phyloP scores from a whole-genome alignment of 2,329 filamentous ascomycete species.

The Penicillium freii region DNA sequence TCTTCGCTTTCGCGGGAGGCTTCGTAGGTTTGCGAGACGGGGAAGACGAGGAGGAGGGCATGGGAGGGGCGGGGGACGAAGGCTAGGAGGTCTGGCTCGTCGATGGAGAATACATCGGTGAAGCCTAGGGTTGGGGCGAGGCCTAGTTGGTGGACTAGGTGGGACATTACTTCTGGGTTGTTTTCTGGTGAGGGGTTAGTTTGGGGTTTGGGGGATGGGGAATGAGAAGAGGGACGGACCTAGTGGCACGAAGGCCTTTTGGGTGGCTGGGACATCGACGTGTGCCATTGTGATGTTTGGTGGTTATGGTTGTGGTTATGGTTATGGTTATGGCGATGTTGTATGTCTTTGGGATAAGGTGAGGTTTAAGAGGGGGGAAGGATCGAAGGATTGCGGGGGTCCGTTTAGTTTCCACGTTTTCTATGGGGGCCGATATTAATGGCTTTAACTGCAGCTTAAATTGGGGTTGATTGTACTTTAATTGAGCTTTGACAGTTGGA shows the following conservation, averaged over 20 bases:
- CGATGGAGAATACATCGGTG: slow-evolving; percentile 89
- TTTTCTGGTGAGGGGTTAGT: slow-evolving; percentile 50
- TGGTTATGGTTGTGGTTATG: not conserved
- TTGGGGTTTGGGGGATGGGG: slow-evolving; percentile 2
- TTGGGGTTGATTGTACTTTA: too few relatives aligned
- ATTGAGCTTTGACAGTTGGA: not conserved
- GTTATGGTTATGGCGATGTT: not conserved
- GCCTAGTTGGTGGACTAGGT: slow-evolving; percentile 77
- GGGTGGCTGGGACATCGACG: slow-evolving; percentile 38
- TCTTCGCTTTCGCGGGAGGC: slow-evolving; percentile 73
- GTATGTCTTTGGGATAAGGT: not conserved
- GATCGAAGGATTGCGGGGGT: slow-evolving; percentile 1
- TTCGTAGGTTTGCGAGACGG: slow-evolving; percentile 77
- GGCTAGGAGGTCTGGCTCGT: slow-evolving; percentile 76
- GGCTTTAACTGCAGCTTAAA: too few relatives aligned
- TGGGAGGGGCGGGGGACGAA: slow-evolving; percentile 86
- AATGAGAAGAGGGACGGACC: slow-evolving; percentile 30
- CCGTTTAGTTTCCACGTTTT: not conserved
- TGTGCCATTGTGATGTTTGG: slow-evolving; percentile 30
- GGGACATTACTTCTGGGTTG: slow-evolving; percentile 86
- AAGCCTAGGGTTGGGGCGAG: slow-evolving; percentile 73
- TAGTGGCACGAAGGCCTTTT: slow-evolving; percentile 51
- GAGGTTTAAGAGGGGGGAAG: not conserved
- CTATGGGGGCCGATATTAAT: not conserved
- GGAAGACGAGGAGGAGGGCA: slow-evolving; percentile 89